Evolutionary conservation across 768 basidiomycete genomes (phyloP), one percentile per base, ranked within the genome.

Genomic region (Kwoniella pini): DNA sequence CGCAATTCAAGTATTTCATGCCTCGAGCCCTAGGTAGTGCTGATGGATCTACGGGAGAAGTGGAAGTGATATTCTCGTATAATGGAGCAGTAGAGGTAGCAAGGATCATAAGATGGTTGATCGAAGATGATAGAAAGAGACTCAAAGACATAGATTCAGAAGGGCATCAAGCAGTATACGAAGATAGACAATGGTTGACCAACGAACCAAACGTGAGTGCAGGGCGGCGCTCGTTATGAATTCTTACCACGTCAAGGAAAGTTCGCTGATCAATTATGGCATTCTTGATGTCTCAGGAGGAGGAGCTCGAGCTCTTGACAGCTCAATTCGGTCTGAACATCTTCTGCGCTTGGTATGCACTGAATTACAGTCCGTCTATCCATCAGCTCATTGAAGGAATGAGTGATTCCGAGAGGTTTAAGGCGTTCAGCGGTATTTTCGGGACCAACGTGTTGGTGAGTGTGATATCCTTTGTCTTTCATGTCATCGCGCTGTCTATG

Each of bases 311-410:
- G 9, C 13, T 49, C 5, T 21, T 66, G 17, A 38, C 36, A 26
- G 21, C n/a, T 24, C 33, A 51, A 2, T 59, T 51, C 26, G 54
- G 49, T 3, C 28, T 66, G 1, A 67, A 67, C 38, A 42, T 58
- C 24, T 63, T 60, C 42, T 49, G 56, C 19, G 61, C 62, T 4
- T 36, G 48, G 45, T 67, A 56, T 49, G 57, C 57, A 4, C 22
- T 44, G 9, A 24, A 13, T 46, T 54, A 48, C 22, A 54, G 24
- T 31, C 30, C 36, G 4, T 26, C 28, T 11, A 24, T 26, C 19
- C 2, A 31, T 4, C 4, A 24, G 11, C n/a, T 27, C 9, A 44
- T 62, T 52, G 31, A 26, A n/a, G 43, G 21, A 3, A 40, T 62
- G 42, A 17, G 28, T 22, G 42, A 54, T 49, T 31, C 19, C 3